These are phyloP conservation scores for Holtermanniella nyarrowii DNA, from an alignment of 768 basidiomycete genomes.

Conservation along the genomic window DNA sequence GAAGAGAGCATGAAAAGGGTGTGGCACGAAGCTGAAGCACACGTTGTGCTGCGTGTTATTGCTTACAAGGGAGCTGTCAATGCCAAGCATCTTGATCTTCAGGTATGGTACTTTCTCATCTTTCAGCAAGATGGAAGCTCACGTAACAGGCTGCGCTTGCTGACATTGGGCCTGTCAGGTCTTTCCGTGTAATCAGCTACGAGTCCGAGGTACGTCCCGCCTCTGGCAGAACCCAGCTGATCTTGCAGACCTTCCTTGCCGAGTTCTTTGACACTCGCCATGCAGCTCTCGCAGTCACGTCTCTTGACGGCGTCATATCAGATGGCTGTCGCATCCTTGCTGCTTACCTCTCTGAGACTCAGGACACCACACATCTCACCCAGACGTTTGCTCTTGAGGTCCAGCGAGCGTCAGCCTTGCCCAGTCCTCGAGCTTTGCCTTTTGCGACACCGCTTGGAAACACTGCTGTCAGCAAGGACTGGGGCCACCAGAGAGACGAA, in stretches of 20 bases:
- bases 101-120: neutral
- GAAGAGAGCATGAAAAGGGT: conserved; percentile 6
- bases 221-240: neutral
- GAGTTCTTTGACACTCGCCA: conserved; percentile 27
- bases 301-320: conserved; percentile 9
- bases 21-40: conserved; percentile 3
- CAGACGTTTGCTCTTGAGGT: neutral
- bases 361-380: neutral
- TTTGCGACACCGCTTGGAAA: conserved; percentile 7
- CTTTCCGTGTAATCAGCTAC: conserved; percentile 11
- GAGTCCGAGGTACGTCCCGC: conserved; percentile 12
- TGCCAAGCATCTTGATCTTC: neutral
- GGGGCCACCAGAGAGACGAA: too few species aligned
- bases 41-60: neutral
- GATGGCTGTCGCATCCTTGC: neutral
- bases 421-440: neutral
- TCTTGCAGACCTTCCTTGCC: conserved; percentile 15
- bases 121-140: too few species aligned
- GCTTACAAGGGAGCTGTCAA: neutral
- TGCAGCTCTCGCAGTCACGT: conserved; percentile 13
- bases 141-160: conserved; percentile 5
- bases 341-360: neutral
- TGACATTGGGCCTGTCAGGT: conserved; percentile 13
- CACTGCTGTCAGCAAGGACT: conserved; percentile 11
- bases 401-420: neutral